Evolutionary conservation across 2,329 filamentous ascomycete species (phyloP).

Genomic region (Domatiomyces globalis): DNA sequence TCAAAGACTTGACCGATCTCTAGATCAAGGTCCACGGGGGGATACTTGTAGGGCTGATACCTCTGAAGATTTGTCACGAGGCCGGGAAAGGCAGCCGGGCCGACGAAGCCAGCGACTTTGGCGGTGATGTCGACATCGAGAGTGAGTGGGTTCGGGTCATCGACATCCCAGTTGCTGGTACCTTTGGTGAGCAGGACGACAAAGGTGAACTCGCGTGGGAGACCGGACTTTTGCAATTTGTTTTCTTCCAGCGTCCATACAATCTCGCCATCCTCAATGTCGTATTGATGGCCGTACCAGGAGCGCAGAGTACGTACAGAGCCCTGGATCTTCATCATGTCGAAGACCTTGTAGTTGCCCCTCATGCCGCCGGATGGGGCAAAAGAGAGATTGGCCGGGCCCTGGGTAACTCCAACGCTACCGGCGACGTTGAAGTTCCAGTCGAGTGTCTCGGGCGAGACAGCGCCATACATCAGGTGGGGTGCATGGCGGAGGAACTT

Average conservation of each 20-base stretch:
- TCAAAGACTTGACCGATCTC: constrained; percentile 33
- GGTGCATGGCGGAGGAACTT: constrained; percentile 37
- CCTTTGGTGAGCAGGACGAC: constrained; percentile 36
- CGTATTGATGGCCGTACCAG: constrained; percentile 22
- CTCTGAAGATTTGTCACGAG: constrained; percentile 26
- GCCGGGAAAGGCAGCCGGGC: constrained; percentile 25
- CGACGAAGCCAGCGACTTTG: constrained; percentile 28
- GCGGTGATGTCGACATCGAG: constrained; percentile 32
- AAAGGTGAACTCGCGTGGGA: constrained; percentile 39
- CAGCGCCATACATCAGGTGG: constrained; percentile 34
- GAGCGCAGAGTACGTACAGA: constrained; percentile 30
- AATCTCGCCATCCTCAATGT: constrained; percentile 32
- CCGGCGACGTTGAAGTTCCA: constrained; percentile 36
- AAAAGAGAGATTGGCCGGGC: constrained; percentile 29
- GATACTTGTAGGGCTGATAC: constrained; percentile 27
- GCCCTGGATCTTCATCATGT: constrained; percentile 39
- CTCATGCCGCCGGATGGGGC: constrained; percentile 30
- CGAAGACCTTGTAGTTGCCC: constrained; percentile 31
- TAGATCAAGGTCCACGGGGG: constrained; percentile 26
- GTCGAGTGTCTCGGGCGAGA: constrained; percentile 35
- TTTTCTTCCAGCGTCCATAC: constrained; percentile 41
- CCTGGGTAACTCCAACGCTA: constrained; percentile 33
- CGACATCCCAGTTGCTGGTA: constrained; percentile 17
- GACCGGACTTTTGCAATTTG: constrained; percentile 32
- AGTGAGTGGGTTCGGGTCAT: neutral